A percentile compares a stretch with the other conserved stretches of the same genome.
Evolutionary conservation across 768 basidiomycete species (phyloP).

Genomic region (Thelephora ganbajun): DNA sequence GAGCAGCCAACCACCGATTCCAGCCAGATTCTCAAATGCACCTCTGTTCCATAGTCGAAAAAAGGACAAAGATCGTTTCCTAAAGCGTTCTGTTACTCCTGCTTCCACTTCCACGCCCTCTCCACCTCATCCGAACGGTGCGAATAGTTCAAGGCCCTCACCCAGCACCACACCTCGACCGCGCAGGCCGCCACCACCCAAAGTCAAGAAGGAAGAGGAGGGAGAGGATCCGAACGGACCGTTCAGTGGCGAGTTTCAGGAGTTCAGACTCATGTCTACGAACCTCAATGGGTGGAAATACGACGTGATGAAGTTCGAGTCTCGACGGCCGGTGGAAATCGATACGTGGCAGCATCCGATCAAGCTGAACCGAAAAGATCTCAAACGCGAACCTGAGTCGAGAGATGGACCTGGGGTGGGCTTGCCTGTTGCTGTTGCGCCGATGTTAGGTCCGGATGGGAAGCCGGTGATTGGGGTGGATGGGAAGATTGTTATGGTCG

Average conservation of each 20-base stretch:
- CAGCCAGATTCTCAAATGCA: not conserved
- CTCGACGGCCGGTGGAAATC: conserved; percentile 58
- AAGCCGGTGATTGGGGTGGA: conserved; percentile 71
- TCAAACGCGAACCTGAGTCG: conserved; percentile 32
- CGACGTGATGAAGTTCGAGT: conserved; percentile 87
- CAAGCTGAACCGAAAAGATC: conserved; percentile 79
- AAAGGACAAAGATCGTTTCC: not conserved
- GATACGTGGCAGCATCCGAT: conserved; percentile 59
- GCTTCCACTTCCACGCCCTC: not conserved
- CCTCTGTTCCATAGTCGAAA: not conserved
- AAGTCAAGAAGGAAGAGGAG: conserved; percentile 3
- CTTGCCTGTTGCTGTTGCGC: conserved; percentile 40
- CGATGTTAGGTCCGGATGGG: conserved; percentile 74
- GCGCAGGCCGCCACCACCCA: conserved; percentile 5
- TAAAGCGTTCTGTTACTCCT: not conserved
- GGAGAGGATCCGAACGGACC: conserved; percentile 29
- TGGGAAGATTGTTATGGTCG: conserved; percentile 70
- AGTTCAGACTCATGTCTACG: conserved; percentile 69
- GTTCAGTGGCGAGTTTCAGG: conserved; percentile 28
- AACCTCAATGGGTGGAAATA: conserved; percentile 80
- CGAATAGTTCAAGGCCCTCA: too few species aligned
- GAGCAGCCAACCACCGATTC: not conserved
- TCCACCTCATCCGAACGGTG: not conserved
- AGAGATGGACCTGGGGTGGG: conserved; percentile 16
- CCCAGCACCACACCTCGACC: too few species aligned